Evolutionary conservation across 2,329 filamentous ascomycete species (phyloP), one percentile per base, ranked within the genome.

Genomic region (Colletotrichum coccodes): DNA sequence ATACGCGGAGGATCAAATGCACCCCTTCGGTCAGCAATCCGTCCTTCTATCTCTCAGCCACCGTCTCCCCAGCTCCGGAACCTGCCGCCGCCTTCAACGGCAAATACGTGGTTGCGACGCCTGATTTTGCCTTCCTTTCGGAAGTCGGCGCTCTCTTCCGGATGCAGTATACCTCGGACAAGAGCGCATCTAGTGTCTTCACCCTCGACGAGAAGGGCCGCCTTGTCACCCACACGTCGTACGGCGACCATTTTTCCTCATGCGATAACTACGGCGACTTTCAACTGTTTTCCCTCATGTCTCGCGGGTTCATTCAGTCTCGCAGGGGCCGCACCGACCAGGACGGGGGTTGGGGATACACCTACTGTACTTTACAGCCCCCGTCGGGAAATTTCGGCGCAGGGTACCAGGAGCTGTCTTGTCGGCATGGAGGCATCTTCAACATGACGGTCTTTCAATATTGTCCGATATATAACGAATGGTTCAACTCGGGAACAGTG

Each of bases 121-220:
- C 53, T 7, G 21, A 44, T 6, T 57, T 57, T 28, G 36, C n/a
- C 4, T 57, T 4, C 1, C 42, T 57, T 23, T 2, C 5, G 2
- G 53, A 57, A 16, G 7, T 4, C 3, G 38, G 53, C 9, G 53
- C 28, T 0, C 14, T 42, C 34, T 57, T 57, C 36, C 23, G 38
- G 53, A 34, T 36, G 21, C 32, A 40, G 3, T 49, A 50, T 7
- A n/a, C 30, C 11, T 18, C 46, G 18, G 34, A n/a, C 34, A 61
- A 52, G 46, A n/a, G n/a, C 32, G 23, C 36, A 1, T 44, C 58
- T 8, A 28, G 23, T 18, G 2, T 53, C 30, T 61, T 61, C 46
- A 40, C 21, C 26, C 34, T 61, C 28, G 58, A 61, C 32, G 28
- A 21, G 28, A 28, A 61, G 26, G 58, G 58, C 58, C 44, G 58